Conservation (phyloP, 495 filamentous ascomycete species). For the Tuber melanosporum region DNA sequence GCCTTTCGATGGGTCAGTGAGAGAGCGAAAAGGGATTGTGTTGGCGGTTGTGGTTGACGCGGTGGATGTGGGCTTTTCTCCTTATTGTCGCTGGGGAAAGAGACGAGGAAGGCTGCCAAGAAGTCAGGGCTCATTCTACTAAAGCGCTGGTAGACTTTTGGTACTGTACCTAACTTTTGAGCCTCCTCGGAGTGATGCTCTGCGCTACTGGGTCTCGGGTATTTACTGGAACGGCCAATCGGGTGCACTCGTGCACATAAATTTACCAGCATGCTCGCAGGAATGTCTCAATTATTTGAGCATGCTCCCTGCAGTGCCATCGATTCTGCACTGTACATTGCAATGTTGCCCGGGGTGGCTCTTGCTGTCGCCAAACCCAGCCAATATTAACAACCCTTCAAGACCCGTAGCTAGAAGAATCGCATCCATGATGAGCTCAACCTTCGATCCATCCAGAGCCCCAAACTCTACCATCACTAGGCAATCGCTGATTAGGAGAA, state of each 20-base stretch:
- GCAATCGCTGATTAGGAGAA: no score
- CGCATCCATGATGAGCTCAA: background rate
- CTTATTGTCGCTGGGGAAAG: background rate
- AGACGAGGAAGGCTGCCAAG: background rate
- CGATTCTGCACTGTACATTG: background rate
- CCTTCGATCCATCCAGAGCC: background rate
- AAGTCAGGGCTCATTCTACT: background rate
- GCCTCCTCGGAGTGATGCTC: background rate
- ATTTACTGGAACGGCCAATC: background rate
- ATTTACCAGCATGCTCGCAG: no score
- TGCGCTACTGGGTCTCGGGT: background rate
- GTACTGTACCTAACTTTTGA: background rate
- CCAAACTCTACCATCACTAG: background rate
- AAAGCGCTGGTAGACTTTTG: no score
- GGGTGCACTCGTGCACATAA: background rate
- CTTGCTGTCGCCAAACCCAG: background rate
- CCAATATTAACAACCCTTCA: no score
- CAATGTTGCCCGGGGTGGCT: background rate
- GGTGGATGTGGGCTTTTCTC: background rate
- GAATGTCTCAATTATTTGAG: no score
- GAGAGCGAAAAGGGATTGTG: background rate
- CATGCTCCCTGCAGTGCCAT: background rate
- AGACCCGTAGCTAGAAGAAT: background rate
- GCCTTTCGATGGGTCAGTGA: background rate
- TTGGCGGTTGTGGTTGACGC: background rate